Base-by-base conservation (phyloP, 2,329 filamentous ascomycete species). In the Zopfia rhizophila region DNA sequence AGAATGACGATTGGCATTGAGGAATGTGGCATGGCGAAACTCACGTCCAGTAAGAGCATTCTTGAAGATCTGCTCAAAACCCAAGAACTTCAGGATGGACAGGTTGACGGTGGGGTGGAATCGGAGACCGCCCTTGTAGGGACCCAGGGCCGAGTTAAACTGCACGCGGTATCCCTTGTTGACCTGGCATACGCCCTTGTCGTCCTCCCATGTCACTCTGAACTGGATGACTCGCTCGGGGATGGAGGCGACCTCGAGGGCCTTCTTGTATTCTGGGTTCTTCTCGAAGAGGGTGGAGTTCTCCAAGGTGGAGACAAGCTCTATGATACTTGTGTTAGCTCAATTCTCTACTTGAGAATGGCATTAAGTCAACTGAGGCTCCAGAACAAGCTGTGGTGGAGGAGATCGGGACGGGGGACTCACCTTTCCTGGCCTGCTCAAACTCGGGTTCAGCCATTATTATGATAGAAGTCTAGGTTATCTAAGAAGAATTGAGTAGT, bases 51-150 rank as follows among this genome's bases (percentile, higher is more conserved):
- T 97, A 62, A 97, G 81, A 61, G 94, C 94, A 90, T 97, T 97
- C 85, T 97, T 97, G 84, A 97, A 97, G 79, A 93, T 95, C 81
- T 97, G 94, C 86, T 99, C 94, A 69, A 97, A 97, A 59, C 93
- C 94, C 70, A 99, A 84, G 80, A 97, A 97, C 82, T 99, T 99
- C 67, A 99, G 85, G 68, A 84, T 81, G 45, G 79, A 83, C 41
- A 87, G 78, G 72, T 87, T 94, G 75, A 94, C 90, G 8, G 87
- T 86, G 53, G 93, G 94, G 76, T 99, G 94, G 77, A 99, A 91
- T 63, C 94, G 84, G 62, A 97, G 86, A 72, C 94, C 94, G 60
- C 94, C 94, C 85, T 97, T 97, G 88, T 96, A 97, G 40, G 94
- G 94, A 46, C 94, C 94, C 16, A 97, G 87, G 32, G 93, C 92